Percentiles rank a stretch among this genome's conserved stretches.
Evolutionary conservation across 2,329 filamentous ascomycete genomes (phyloP).

Genomic region (Cercospora citrullina): DNA sequence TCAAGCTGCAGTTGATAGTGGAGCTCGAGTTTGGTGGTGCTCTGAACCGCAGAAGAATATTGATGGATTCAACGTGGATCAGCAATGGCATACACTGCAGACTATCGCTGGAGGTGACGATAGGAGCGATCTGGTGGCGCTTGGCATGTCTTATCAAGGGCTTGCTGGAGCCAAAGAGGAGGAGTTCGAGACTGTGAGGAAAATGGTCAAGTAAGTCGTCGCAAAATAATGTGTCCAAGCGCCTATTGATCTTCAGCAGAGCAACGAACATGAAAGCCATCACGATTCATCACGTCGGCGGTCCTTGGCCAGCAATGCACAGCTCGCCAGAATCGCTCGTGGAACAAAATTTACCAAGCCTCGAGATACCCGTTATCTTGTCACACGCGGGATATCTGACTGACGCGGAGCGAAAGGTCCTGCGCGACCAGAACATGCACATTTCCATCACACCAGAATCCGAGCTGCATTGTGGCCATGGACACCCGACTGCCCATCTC

Average conservation of each 20-base stretch:
- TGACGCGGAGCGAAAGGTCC: constrained; percentile 42
- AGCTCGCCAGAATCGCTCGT: constrained; percentile 47
- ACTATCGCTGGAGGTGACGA: constrained; percentile 1
- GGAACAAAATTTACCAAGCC: constrained; percentile 46
- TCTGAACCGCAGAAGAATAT: constrained; percentile 8
- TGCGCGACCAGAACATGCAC: constrained; percentile 54
- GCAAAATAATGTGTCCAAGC: not conserved
- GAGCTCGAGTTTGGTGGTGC: constrained; percentile 30
- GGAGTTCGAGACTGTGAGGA: constrained; percentile 12
- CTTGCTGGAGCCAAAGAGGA: constrained; percentile 10
- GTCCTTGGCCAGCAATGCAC: constrained; percentile 11
- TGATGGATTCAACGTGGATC: not conserved
- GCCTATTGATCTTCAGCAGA: not conserved
- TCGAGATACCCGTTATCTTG: constrained; percentile 52
- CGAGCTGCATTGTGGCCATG: constrained; percentile 61
- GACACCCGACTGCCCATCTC: constrained; percentile 46
- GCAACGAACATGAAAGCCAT: constrained; percentile 12
- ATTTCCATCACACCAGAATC: constrained; percentile 61
- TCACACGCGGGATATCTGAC: constrained; percentile 54
- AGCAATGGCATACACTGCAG: constrained; percentile 15
- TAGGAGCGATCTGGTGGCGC: not conserved
- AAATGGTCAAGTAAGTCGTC: constrained; percentile 3
- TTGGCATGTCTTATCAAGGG: constrained; percentile 12
- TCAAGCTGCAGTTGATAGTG: constrained; percentile 46
- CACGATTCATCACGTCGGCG: constrained; percentile 19